Percentiles rank a stretch among this genome's conserved stretches.
These are phyloP conservation scores for Pythium dissotocum DNA, from an alignment of 352 stramenopile species.

Conservation along the genomic window DNA sequence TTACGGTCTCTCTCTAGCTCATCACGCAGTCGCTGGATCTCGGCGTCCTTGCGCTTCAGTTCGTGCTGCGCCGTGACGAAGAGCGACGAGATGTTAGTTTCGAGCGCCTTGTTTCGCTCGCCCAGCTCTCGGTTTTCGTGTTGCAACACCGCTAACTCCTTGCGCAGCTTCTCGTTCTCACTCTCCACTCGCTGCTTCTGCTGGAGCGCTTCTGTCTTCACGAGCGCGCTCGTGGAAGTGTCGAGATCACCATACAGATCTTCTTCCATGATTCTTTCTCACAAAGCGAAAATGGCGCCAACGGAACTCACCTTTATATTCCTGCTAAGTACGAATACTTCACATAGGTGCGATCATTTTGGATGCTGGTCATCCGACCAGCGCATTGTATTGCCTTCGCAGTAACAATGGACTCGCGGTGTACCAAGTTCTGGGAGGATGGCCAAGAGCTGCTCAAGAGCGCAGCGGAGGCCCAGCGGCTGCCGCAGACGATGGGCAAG, in stretches of 20 bases:
- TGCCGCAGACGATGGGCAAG: slow-evolving; percentile 42
- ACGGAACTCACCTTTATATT: neutral
- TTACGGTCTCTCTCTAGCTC: slow-evolving; percentile 34
- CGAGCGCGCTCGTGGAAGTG: slow-evolving; percentile 68
- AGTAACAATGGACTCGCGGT: slow-evolving; percentile 56
- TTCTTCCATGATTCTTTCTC: slow-evolving; percentile 29
- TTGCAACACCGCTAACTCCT: slow-evolving; percentile 67
- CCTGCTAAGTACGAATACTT: slow-evolving; percentile 5
- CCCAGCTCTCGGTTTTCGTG: slow-evolving; percentile 59
- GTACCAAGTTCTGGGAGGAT: slow-evolving; percentile 80
- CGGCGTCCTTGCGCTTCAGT: slow-evolving; percentile 74
- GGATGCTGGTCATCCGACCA: neutral
- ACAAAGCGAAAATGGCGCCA: slow-evolving; percentile 4
- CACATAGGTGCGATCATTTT: neutral
- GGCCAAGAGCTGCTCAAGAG: slow-evolving; percentile 51
- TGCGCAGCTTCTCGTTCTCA: slow-evolving; percentile 50
- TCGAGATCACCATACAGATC: slow-evolving; percentile 84
- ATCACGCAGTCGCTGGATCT: slow-evolving; percentile 69
- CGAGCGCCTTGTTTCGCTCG: slow-evolving; percentile 55
- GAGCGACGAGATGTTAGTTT: slow-evolving; percentile 74
- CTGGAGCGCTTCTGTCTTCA: slow-evolving; percentile 62
- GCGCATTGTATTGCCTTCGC: neutral
- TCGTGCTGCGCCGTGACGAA: slow-evolving; percentile 78
- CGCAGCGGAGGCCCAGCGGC: slow-evolving; percentile 26
- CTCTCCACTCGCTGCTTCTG: slow-evolving; percentile 54